Conservation (phyloP, 2,329 filamentous ascomycete species). For the Sodiomyces alkalinus region DNA sequence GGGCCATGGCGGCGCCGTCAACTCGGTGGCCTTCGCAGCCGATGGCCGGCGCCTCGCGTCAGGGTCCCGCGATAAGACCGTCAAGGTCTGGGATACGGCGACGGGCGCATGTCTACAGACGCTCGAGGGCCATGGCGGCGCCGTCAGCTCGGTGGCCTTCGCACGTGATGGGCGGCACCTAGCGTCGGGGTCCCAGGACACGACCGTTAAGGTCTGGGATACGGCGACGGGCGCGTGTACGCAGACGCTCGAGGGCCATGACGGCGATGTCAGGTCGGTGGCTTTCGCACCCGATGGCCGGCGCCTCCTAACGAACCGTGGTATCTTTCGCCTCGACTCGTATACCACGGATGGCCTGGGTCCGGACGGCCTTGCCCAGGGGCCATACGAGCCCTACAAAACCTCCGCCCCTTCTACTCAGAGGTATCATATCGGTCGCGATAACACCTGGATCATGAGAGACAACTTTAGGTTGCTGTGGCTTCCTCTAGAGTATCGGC, state of each 20-base stretch:
- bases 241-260: conserved; percentile 7
- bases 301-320: background rate
- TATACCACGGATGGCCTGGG: background rate
- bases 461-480: background rate
- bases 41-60: conserved; percentile 4
- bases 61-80: conserved; percentile 3
- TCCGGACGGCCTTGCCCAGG: background rate
- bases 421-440: background rate
- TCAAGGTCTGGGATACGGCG: conserved; percentile 6
- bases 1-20: conserved; percentile 5
- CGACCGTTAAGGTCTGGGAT: conserved; percentile 8
- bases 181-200: conserved; percentile 5
- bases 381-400: background rate
- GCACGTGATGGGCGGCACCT: background rate
- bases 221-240: conserved; percentile 1
- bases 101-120: conserved; percentile 1
- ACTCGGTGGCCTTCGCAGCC: conserved; percentile 9
- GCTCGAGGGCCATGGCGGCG: conserved; percentile 6
- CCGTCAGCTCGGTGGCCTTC: conserved; percentile 5
- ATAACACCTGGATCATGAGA: background rate
- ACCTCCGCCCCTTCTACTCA: too few relatives aligned
- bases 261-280: conserved; percentile 1
- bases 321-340: background rate
- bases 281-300: conserved; percentile 2
- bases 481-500: background rate